Evolutionary conservation across 164 flowering plant genomes (phyloP).

Genomic region (Cinnamomum micranthum): DNA sequence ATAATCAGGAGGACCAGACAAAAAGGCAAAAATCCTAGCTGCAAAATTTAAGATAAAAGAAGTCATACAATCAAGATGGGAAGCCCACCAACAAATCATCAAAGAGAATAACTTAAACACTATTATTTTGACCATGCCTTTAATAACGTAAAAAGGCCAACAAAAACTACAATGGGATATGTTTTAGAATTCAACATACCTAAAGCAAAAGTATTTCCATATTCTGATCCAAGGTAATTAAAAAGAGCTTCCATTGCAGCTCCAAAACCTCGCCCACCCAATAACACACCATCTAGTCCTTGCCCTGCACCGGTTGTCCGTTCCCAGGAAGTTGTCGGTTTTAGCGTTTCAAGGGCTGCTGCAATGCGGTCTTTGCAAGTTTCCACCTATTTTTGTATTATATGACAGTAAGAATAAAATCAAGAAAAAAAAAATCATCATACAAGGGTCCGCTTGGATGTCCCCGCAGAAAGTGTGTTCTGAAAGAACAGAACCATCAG

Average conservation of each 20-base stretch:
- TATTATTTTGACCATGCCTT: slow-evolving; percentile 2
- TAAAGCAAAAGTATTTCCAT: slow-evolving; percentile 92
- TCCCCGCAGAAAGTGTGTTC: not conserved
- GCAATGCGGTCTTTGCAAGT: slow-evolving; percentile 92
- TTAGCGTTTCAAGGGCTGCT: slow-evolving; percentile 88
- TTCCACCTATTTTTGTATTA: slow-evolving; percentile 58
- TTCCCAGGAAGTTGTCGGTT: slow-evolving; percentile 93
- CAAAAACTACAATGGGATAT: slow-evolving; percentile 1
- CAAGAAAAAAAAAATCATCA: not conserved
- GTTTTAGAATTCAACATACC: slow-evolving; percentile 40
- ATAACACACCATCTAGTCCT: slow-evolving; percentile 76
- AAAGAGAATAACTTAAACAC: not conserved
- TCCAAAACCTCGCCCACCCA: slow-evolving; percentile 97
- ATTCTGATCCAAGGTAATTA: slow-evolving; percentile 90
- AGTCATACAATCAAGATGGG: slow-evolving; percentile 3
- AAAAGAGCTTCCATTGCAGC: slow-evolving; percentile 88
- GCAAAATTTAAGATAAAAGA: slow-evolving; percentile 23
- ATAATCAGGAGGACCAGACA: slow-evolving; percentile 99
- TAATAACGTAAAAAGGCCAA: not conserved
- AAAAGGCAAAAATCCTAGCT: slow-evolving; percentile 94
- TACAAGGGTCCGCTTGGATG: not conserved
- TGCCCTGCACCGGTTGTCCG: slow-evolving; percentile 75
- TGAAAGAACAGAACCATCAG: not conserved
- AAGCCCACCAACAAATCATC: slow-evolving; percentile 3
- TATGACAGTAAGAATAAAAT: not conserved